Evolutionary conservation across 225 moss, liverwort and hornwort species (phyloP), one percentile per base, ranked within the genome.

Genomic region (Anthoceros angustus): DNA sequence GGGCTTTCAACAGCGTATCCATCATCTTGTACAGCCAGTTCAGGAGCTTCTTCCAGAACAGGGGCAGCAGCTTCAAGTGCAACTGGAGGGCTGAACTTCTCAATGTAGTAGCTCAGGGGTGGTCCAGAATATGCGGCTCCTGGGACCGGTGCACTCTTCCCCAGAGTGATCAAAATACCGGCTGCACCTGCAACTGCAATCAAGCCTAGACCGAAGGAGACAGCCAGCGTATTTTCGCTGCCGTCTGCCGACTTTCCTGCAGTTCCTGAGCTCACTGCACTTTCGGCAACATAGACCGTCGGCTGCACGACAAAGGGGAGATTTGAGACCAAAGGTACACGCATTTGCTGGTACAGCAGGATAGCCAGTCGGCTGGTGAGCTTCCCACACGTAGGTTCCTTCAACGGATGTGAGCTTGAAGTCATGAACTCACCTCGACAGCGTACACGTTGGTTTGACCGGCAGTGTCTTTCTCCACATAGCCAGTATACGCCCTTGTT

Each of bases 401-500:
- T 32, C 32, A 32, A 32, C 32, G 1, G 32, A 32, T 32, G 32
- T 32, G 32, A 32, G 32, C 32, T 32, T 32, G 32, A 32, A 32
- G 4, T 32, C 32, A 32, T 32, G 32, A 32, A 65, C 76, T 72
- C 21, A 88, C 87, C 86, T 98, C 98, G 4, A 98, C 87, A 12
- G 98, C 89, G 74, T 98, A 98, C 39, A 98, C 89, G 64, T 98
- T 98, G 8, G 87, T 89, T 70, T 98, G 98, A 16, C 89, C 98
- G 25, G 98, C 98, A 9, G 98, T 98, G 64, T 98, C 98, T 74
- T 98, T 98, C 86, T 98, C 98, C 64, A 98, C 87, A 46, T 87
- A 98, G 10, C 98, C 98, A 18, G 98, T 98, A 85, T 83, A 98
- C 73, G 86, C 85, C 61, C 80, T 82, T 63, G 68, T 70, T 21